A percentile compares a stretch with the other conserved stretches of the same genome.
Conservation (phyloP, 208 protist species). For the Trypanosoma conorhini region DNA sequence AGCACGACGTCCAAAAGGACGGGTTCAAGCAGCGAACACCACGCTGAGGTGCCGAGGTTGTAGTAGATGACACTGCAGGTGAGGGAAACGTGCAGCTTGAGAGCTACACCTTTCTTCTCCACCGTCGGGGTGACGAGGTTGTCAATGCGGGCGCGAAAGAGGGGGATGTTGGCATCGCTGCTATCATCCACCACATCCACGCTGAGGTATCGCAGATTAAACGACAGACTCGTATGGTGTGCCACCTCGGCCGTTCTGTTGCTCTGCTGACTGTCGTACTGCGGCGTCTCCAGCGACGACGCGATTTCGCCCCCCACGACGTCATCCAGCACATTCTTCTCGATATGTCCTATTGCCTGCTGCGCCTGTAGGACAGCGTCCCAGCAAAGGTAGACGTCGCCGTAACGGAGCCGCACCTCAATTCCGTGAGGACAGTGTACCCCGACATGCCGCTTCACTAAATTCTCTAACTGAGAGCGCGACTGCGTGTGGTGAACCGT, state of each 20-base stretch:
- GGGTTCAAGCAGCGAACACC: constrained; percentile 42
- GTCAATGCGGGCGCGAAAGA: constrained; percentile 41
- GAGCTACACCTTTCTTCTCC: constrained; percentile 5
- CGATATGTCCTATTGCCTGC: constrained; percentile 41
- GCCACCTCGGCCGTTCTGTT: background rate
- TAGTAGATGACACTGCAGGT: constrained; percentile 42
- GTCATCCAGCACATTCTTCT: constrained; percentile 36
- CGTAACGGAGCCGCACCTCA: constrained; percentile 51
- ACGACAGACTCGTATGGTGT: constrained; percentile 4
- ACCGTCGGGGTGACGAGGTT: constrained; percentile 30
- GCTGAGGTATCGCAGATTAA: constrained; percentile 32
- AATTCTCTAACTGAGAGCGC: background rate
- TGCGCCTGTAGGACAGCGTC: constrained; percentile 35
- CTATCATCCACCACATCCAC: constrained; percentile 52
- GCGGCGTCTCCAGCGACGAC: background rate
- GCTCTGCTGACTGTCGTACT: background rate
- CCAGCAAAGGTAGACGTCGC: constrained; percentile 48
- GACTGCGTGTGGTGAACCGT: constrained; percentile 19
- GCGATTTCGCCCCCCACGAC: constrained; percentile 11
- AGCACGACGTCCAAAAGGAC: constrained; percentile 27
- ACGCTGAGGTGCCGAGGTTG: constrained; percentile 33
- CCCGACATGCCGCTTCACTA: constrained; percentile 18
- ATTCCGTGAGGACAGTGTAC: constrained; percentile 36
- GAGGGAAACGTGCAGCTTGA: constrained; percentile 33
- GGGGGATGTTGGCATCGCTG: constrained; percentile 32